Evolutionary conservation across 2,329 filamentous ascomycete species (phyloP), one percentile per base, ranked within the genome.

Genomic region (Fusarium coicis): DNA sequence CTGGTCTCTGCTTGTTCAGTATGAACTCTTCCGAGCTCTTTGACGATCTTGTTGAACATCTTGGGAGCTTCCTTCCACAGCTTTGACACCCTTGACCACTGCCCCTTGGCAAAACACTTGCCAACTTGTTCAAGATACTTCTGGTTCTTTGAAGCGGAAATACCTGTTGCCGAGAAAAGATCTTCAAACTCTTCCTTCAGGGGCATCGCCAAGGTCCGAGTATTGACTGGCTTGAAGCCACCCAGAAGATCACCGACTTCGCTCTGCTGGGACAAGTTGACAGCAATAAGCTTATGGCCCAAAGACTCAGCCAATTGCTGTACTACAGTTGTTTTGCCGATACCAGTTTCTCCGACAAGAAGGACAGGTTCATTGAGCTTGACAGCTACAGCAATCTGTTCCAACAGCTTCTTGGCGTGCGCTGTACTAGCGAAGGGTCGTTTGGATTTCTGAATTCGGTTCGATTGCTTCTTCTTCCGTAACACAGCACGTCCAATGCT

Each of bases 291-390:
- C 77, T 94, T 97, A 79, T 95, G 93, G 4, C 95, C 94, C 34
- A 98, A 87, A 7, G 92, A 89, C 65, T 93, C 91, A 1, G 96
- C 95, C 63, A 99, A 86, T 79, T 98, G 95, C 81, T 99, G 96
- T 19, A 99, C 92, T 32, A 96, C 93, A 1, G 96, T 97, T 1
- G 96, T 99, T 83, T 99, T 99, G 77, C 96, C 96, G 56, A 97
- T 98, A 85, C 96, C 96, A 12, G 96, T 99, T 84, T 99, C 96
- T 79, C 96, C 96, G n/a, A 99, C 96, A 34, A 99, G 89, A 23
- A 99, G 85, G 4, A 97, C 89, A 8, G 97, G 95, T 78, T 99
- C 96, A n/a, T 90, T 89, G 77, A 95, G 89, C 70, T 93, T 91
- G 10, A 98, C 90, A 4, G 95, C 93, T 42, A 94, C 91, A 4